These are phyloP conservation scores for Calocybe cyanea DNA, from an alignment of 768 basidiomycete species.

Conservation along the genomic window DNA sequence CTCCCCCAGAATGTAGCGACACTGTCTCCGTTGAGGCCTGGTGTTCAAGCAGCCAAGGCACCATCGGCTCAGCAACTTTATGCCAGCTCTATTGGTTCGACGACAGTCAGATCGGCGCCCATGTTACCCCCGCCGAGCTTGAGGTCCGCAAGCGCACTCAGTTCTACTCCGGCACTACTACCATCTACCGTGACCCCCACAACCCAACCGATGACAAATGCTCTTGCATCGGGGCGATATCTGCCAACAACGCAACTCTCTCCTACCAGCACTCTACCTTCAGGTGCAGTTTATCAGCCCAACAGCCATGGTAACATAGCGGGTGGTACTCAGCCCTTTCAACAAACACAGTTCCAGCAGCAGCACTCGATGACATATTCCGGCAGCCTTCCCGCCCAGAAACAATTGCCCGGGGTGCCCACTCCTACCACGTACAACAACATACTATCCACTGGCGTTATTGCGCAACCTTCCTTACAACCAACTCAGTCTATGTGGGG, in stretches of 20 bases:
- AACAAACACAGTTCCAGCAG: neutral
- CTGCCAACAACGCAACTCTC: conserved; percentile 1
- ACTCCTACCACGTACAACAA: no score
- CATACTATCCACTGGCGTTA: no score
- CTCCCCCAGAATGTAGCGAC: conserved; percentile 11
- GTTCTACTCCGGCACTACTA: neutral
- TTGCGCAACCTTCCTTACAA: no score
- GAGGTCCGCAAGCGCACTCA: neutral
- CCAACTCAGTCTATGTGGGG: no score
- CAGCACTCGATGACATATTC: neutral
- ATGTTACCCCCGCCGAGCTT: conserved; percentile 15
- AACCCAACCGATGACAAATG: conserved; percentile 2
- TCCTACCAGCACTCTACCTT: neutral
- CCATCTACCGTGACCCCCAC: neutral
- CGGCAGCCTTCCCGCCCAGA: neutral
- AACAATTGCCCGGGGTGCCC: neutral
- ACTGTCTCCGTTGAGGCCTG: no score
- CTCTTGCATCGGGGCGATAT: neutral
- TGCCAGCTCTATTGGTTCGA: conserved; percentile 29
- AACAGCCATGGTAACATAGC: no score
- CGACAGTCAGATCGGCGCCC: conserved; percentile 8
- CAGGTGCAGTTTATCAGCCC: no score
- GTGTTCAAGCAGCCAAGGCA: conserved; percentile 2
- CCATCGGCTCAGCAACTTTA: conserved; percentile 41
- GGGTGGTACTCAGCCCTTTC: no score